These are phyloP conservation scores for Brassica juncea DNA, from an alignment of 345 rosid species.

Conservation along the genomic window DNA sequence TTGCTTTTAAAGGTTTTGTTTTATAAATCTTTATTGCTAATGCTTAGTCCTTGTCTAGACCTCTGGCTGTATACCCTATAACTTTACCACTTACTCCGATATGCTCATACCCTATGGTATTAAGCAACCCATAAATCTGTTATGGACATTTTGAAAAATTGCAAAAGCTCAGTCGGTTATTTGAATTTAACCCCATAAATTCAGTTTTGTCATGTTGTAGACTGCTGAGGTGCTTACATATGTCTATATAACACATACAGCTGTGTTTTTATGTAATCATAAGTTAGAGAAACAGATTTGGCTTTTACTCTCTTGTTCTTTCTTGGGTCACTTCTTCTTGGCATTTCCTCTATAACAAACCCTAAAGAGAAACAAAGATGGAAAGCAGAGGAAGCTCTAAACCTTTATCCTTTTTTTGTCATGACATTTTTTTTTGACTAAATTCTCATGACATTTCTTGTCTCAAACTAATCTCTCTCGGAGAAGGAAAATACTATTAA, in stretches of 20 bases:
- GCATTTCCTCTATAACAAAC: constrained; percentile 23
- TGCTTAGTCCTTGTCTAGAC: constrained; percentile 34
- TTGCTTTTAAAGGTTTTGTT: constrained; percentile 35
- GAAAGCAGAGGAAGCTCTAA: constrained; percentile 26
- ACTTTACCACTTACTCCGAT: constrained; percentile 15
- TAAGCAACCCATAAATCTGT: neutral
- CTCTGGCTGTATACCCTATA: constrained; percentile 20
- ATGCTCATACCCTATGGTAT: neutral
- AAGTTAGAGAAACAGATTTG: constrained; percentile 31
- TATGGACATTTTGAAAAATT: neutral
- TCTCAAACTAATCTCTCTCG: constrained; percentile 14
- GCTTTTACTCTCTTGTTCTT: constrained; percentile 30
- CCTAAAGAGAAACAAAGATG: constrained; percentile 13
- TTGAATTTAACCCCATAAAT: constrained; percentile 12
- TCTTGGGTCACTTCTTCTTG: constrained; percentile 30
- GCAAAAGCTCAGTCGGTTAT: neutral
- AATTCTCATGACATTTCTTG: constrained; percentile 9
- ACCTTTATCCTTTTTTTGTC: constrained; percentile 10
- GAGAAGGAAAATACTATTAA: neutral
- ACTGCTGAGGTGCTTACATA: constrained; percentile 3
- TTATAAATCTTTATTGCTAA: constrained; percentile 13
- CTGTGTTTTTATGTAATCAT: constrained; percentile 33
- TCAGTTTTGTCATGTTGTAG: constrained; percentile 31
- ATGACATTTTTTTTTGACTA: neutral
- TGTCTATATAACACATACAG: constrained; percentile 2